Evolutionary conservation across 805 yeast genomes (phyloP).

Genomic region (Ogataea methanolica): DNA sequence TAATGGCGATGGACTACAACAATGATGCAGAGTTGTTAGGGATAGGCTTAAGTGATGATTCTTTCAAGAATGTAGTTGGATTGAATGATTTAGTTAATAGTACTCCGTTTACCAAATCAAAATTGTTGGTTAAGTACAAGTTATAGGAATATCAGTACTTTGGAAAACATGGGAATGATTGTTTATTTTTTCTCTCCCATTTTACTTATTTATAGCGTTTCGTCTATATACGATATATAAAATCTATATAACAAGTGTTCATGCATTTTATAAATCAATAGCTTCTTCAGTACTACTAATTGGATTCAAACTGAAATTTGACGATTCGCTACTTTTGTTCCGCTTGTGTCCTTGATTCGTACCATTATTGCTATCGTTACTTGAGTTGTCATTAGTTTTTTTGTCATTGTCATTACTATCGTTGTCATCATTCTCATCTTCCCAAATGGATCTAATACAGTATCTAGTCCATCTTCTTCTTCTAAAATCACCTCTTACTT

Average conservation of each 20-base stretch:
- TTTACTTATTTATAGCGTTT: too few relatives aligned
- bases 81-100: conserved; percentile 14
- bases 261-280: neutral
- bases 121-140: conserved; percentile 7
- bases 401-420: neutral
- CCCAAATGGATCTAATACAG: conserved; percentile 29
- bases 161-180: too few relatives aligned
- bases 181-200: too few relatives aligned
- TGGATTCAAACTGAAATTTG: conserved; percentile 3
- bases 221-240: too few relatives aligned
- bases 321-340: conserved; percentile 9
- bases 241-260: too few relatives aligned
- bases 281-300: neutral
- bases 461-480: conserved; percentile 65
- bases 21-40: conserved; percentile 22
- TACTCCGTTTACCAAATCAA: conserved; percentile 15
- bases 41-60: conserved; percentile 40
- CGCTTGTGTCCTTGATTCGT: conserved; percentile 5
- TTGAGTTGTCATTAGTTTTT: conserved; percentile 1
- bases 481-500: conserved; percentile 43
- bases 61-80: conserved; percentile 29
- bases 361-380: conserved; percentile 2
- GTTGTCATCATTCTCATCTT: conserved; percentile 7
- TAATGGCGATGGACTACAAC: conserved; percentile 14
- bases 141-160: too few relatives aligned